Percentiles rank a stretch among this genome's conserved stretches.
Evolutionary conservation across 345 rosid species (phyloP).

Genomic region (Camelina hispida): DNA sequence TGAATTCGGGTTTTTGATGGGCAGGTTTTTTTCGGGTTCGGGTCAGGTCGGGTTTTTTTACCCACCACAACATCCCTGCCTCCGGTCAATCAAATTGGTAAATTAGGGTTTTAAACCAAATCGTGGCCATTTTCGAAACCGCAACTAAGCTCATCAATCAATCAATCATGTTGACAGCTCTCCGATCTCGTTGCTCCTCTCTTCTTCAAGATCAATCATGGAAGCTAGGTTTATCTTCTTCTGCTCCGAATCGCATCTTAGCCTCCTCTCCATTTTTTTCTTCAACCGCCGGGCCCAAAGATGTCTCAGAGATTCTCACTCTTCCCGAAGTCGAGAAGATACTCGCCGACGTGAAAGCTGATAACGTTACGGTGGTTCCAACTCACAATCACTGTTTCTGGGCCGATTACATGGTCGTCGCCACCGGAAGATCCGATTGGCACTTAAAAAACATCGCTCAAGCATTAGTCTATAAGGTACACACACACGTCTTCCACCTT

Average conservation of each 20-base stretch:
- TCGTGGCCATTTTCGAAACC: slow-evolving; percentile 10
- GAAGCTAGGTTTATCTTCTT: slow-evolving; percentile 25
- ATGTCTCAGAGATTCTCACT: slow-evolving; percentile 34
- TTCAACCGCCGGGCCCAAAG: neutral
- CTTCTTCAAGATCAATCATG: slow-evolving; percentile 27
- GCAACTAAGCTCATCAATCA: neutral
- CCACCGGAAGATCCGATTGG: slow-evolving; percentile 92
- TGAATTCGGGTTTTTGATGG: no score
- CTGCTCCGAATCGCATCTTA: slow-evolving; percentile 19
- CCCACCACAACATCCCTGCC: neutral
- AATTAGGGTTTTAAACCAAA: neutral
- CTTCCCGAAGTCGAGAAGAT: slow-evolving; percentile 63
- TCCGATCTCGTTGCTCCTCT: slow-evolving; percentile 40
- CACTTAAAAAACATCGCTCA: slow-evolving; percentile 89
- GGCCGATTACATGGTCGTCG: slow-evolving; percentile 80
- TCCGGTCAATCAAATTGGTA: neutral
- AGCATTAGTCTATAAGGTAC: slow-evolving; percentile 73
- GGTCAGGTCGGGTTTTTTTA: no score
- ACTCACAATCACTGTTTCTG: slow-evolving; percentile 56
- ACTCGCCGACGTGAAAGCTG: slow-evolving; percentile 80
- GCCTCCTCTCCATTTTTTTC: slow-evolving; percentile 29
- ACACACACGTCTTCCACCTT: neutral
- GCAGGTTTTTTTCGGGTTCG: no score
- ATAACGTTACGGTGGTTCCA: slow-evolving; percentile 76
- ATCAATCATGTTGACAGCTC: slow-evolving; percentile 44